phyloP scores from a whole-genome alignment of 2,329 filamentous ascomycete species.

The Claviceps monticola region DNA sequence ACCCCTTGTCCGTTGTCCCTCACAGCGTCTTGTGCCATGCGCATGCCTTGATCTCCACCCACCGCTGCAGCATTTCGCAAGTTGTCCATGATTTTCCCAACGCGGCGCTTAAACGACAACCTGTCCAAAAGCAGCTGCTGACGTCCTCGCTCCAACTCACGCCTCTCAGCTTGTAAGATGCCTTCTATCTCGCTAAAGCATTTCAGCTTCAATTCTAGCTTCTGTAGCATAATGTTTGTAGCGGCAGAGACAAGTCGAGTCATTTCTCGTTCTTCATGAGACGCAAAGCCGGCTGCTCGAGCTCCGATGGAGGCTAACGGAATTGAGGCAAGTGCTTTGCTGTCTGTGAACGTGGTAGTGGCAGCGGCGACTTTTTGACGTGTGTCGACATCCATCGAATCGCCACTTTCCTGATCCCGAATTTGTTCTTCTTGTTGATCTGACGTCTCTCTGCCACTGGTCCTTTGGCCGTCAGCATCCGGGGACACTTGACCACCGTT shows the following conservation, averaged over 20 bases:
- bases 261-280: constrained; percentile 94
- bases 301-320: constrained; percentile 78
- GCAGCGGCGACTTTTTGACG: constrained; percentile 36
- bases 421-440: background rate
- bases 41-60: constrained; percentile 36
- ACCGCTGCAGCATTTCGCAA: constrained; percentile 41
- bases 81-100: constrained; percentile 67
- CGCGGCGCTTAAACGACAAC: constrained; percentile 75
- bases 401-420: constrained; percentile 24
- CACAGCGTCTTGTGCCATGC: constrained; percentile 30
- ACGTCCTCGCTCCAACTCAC: constrained; percentile 80
- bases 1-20: constrained; percentile 37
- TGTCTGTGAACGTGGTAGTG: constrained; percentile 34
- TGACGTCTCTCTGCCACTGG: constrained; percentile 18
- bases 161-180: constrained; percentile 78
- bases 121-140: constrained; percentile 92
- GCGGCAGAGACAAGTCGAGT: constrained; percentile 83
- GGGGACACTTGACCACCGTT: constrained; percentile 37
- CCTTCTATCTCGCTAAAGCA: constrained; percentile 96
- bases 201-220: constrained; percentile 87
- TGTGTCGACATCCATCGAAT: constrained; percentile 52
- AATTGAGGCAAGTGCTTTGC: constrained; percentile 51
- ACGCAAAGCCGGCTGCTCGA: constrained; percentile 75
- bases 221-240: constrained; percentile 87
- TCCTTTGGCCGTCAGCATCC: constrained; percentile 45